Evolutionary conservation across 257 asterid genomes (phyloP), one percentile per base, ranked within the genome.

Genomic region (Solanum gandarillasii): DNA sequence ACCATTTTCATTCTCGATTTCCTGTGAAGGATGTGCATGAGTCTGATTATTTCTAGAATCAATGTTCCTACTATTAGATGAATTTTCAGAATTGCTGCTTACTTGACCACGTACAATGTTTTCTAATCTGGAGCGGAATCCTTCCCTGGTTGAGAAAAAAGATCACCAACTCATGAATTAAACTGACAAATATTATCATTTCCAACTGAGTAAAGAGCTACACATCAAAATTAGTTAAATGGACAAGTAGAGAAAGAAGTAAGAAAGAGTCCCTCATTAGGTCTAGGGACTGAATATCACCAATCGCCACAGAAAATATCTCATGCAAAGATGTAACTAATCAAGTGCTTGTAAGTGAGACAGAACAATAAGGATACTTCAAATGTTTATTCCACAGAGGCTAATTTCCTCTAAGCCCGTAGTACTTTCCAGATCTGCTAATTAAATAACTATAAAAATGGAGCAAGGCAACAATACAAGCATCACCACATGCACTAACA

Each of bases 101-200:
- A 88, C 98, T 91, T 94, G 98, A 74, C 94, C 98, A 86, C 92
- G 95, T 32, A 91, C 96, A 86, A 93, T 90, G 89, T 90, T 94
- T 88, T 93, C 99, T 92, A 93, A 88, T 90, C 98, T 94, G 90
- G 93, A 95, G 89, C 95, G 95, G 90, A 96, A 94, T 87, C 99
- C 99, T 86, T 95, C 98, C 94, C 98, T 95, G 94, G 75, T 90
- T 75, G 82, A 87, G 88, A 91, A 29, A 90, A 86, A 85, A 86
- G 36, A n/a, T 20, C 72, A 39, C 78, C 82, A 58, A 89, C 75
- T 43, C 88, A 90, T 76, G 36, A 55, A 58, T 32, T 31, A 87
- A 86, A 79, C 60, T 79, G 65, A 43, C 38, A 43, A 41, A 25
- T 79, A 43, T 43, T 43, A n/a, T 41, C 84, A 88, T 43, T 36